Conservation (phyloP, 352 stramenopile genomes). For the Pythium grandisporangium region DNA sequence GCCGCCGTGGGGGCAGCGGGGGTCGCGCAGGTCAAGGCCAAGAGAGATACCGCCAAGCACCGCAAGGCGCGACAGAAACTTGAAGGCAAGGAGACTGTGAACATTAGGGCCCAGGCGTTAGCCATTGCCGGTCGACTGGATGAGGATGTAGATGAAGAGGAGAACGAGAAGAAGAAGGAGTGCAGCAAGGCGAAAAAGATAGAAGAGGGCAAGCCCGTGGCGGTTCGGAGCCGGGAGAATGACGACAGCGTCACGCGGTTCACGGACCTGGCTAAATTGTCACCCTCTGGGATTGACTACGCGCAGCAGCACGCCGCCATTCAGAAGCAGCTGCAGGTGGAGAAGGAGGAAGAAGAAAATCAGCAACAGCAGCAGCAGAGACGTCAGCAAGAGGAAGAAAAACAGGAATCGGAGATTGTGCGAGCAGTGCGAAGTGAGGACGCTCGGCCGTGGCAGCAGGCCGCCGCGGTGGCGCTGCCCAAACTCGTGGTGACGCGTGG, state of each 20-base stretch:
- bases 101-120: constrained; percentile 8
- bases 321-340: constrained; percentile 9
- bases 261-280: constrained; percentile 7
- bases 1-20: constrained; percentile 32
- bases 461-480: too few relatives aligned
- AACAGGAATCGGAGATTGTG: too few relatives aligned
- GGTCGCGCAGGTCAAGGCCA: constrained; percentile 36
- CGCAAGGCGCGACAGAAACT: constrained; percentile 9
- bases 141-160: constrained; percentile 2
- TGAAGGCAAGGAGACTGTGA: constrained; percentile 10
- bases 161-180: not conserved
- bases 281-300: constrained; percentile 7
- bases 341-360: constrained; percentile 5
- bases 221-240: not conserved
- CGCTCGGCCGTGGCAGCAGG: too few relatives aligned
- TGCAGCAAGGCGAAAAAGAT: constrained; percentile 1
- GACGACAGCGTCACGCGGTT: constrained; percentile 29
- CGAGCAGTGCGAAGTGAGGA: too few relatives aligned
- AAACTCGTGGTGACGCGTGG: constrained; percentile 39
- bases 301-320: constrained; percentile 8
- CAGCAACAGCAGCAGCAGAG: not conserved
- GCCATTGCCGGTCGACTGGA: constrained; percentile 9
- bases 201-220: not conserved
- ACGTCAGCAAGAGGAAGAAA: constrained; percentile 3
- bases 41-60: too few relatives aligned